phyloP scores from a whole-genome alignment of 1,139 yeast genomes.

The Kurtzmaniella quercitrusa region DNA sequence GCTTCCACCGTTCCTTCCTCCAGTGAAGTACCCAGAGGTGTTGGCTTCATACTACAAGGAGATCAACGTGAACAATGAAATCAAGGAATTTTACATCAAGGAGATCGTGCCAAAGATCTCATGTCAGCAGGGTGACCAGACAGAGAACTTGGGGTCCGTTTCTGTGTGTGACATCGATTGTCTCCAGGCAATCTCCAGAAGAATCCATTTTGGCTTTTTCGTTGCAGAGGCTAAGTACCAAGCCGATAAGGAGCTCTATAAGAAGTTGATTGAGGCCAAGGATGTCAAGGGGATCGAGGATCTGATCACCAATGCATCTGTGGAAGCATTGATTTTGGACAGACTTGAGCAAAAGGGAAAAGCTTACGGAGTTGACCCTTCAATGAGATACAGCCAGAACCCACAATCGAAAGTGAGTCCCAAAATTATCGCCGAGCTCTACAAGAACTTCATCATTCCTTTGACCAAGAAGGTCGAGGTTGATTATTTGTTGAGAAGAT shows the following conservation, averaged over 20 bases:
- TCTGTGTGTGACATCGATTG: conserved; percentile 81
- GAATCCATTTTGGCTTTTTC: conserved; percentile 95
- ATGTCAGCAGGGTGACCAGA: conserved; percentile 67
- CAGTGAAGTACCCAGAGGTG: conserved; percentile 72
- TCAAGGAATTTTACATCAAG: conserved; percentile 62
- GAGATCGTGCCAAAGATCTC: conserved; percentile 72
- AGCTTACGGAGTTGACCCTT: conserved; percentile 86
- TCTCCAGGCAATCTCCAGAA: conserved; percentile 83
- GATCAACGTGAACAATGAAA: conserved; percentile 69
- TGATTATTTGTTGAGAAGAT: conserved; percentile 78
- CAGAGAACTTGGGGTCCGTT: conserved; percentile 85
- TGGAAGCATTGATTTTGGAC: conserved; percentile 77
- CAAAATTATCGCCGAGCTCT: conserved; percentile 73
- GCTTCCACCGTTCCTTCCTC: conserved; percentile 68
- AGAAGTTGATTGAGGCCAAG: conserved; percentile 55
- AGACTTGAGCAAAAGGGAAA: conserved; percentile 77
- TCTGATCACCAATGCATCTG: conserved; percentile 81
- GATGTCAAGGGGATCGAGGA: conserved; percentile 73
- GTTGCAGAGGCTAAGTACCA: conserved; percentile 94
- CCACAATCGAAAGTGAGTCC: conserved; percentile 79
- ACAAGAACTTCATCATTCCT: conserved; percentile 86
- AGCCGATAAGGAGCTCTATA: conserved; percentile 60
- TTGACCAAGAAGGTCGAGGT: conserved; percentile 93
- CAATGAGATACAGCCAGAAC: conserved; percentile 61
- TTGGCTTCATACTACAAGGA: conserved; percentile 72